Base-by-base conservation (phyloP, 2,329 filamentous ascomycete genomes). In the Pleoardoris graminearum region DNA sequence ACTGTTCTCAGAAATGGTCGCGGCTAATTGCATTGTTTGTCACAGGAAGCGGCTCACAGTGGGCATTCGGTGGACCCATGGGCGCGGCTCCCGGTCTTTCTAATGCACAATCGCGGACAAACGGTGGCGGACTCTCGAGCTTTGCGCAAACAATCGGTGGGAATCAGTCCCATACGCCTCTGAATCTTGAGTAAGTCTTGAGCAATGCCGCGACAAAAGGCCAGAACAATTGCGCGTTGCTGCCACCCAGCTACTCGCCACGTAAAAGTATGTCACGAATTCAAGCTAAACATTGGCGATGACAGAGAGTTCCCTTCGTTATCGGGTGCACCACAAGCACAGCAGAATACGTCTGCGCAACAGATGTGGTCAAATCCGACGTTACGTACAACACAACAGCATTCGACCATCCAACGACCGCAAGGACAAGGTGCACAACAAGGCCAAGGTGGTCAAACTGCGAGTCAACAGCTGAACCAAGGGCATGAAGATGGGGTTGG, bases 301-400 rank as follows among this genome's bases (percentile, higher is more conserved):
- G 21, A 48, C 56, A 86, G 84, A 65, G 84, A 86, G 66, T 86
- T 86, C 51, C 84, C 84, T 41, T 83, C 82, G 10, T 72, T 86
- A 61, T 84, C 82, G 38, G 80, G 81, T 51, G 77, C 79, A 16
- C 77, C 82, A 27, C 81, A 84, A 65, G 76, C 80, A 58, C 78
- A 81, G 50, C 80, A 81, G 59, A 81, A 78, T 52, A 79, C 78
- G 32, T 65, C 69, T 43, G 73, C 78, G 41, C 77, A 82, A 72
- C 72, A 81, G 60, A 77, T 82, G 65, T 81, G 81, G 81, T 82
- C 80, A 57, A 84, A 83, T 62, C 79, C 80, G 19, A 81, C 78
- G 51, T 78, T 83, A 62, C 80, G 80, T 61, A 75, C 75, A 41
- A 72, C 78, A 44, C 80, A 81, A 55, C 80, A 81, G 55, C 80